Evolutionary conservation across 2,329 filamentous ascomycete genomes (phyloP), one percentile per base, ranked within the genome.

Genomic region (Colletotrichum spinosum): DNA sequence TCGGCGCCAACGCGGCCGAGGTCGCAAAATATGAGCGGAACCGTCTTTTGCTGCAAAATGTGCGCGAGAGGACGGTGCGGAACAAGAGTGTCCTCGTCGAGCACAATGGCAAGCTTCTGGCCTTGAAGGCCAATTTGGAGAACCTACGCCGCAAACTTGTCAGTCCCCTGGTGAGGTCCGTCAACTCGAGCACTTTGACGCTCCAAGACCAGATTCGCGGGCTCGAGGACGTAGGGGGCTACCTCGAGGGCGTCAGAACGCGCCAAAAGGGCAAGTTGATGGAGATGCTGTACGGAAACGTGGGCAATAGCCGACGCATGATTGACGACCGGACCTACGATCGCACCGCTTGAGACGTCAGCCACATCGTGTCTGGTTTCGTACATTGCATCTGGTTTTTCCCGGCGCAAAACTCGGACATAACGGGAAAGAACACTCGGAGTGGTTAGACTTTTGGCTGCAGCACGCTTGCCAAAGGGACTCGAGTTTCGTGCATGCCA

Each of bases 11-110:
- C 72, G 89, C 91, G 8, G 84, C 84, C 49, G 86, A 90, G 69
- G 84, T 97, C n/a, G 87, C 88, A 74, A 97, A 97, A 77, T 97
- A 94, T 78, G 93, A 97, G 76, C 93, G 92, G 79, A 98, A 98
- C 82, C 90, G 91, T 68, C 85, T 89, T 54, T 84, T 97, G 1
- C 87, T 98, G 33, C 87, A 85, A 54, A 91, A 90, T 69, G 91
- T 98, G 61, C 89, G 94, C 68, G 88, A 91, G 64, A 92, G 91
- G 72, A 97, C 94, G 2, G 89, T 97, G 33, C 87, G 88, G 67
- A 97, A 97, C 80, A 97, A 97, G 79, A 88, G 89, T 68, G 86
- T 97, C 41, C 85, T 98, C 8, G 88, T 96, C 69, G 91, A 94
- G 72, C 94, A 97, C 77, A 96, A 97, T 72, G 89, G 91, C 66